Base-by-base conservation (phyloP, 1,284 basidiomycete species). In the Irpex rosettiformis region DNA sequence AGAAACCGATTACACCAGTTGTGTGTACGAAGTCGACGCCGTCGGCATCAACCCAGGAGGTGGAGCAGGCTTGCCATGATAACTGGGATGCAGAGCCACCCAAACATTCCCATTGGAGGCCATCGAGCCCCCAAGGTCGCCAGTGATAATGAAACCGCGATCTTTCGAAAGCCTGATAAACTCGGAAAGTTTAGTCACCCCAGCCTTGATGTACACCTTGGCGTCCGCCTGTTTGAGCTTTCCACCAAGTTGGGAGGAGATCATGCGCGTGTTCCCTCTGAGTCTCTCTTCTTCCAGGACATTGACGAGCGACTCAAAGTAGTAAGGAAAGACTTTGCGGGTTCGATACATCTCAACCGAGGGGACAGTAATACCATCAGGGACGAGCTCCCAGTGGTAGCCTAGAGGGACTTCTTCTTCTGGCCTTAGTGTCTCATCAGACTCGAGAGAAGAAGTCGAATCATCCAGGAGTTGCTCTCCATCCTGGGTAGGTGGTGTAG, bases 121-220 rank as follows among this genome's bases (percentile, higher is more conserved):
- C 16, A 58, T 52, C 13, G 28, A 57, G 21, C 54, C 57, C 28
- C 81, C 78, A 10, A 59, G 51, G 29, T 51, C 58, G 18, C 54
- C 58, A 29, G 81, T 78, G 16, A 80, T 68, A 24, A 73, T 71
- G 28, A 86, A 69, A 6, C 74, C 76, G n/a, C 69, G 69, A 56
- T 76, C 67, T 62, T 77, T 75, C 18, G 84, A 85, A 45, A 79
- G 59, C 37, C 69, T 68, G 16, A 71, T 67, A 63, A 83, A 86
- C 40, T 82, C 73, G 55, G 72, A 75, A 62, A 86, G 81, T 54
- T 67, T 76, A 2, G 68, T 62, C 22, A 77, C 77, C 24, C 81
- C 80, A 2, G 76, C 81, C 21, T 72, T 73, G 64, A 70, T 67
- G 67, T 82, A 86, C 8, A 76, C 68, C 24, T 57, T 57, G 28